Base-by-base conservation (phyloP, 495 filamentous ascomycete genomes). In the Aspergillus conjunctus region DNA sequence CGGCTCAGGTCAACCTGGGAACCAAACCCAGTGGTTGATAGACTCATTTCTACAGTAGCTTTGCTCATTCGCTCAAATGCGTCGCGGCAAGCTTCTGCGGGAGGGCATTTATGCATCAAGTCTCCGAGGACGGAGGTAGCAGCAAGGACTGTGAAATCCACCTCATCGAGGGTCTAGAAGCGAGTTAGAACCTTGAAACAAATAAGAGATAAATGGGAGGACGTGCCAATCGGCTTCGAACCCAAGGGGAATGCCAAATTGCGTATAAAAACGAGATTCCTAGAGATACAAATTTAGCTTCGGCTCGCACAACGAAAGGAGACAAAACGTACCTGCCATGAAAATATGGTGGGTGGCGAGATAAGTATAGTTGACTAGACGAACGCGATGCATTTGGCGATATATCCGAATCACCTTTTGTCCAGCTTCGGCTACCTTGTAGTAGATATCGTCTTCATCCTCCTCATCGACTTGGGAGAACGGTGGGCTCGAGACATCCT, bases 261-360 rank as follows among this genome's bases (percentile, higher is more conserved):
- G 94, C 92, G 70, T 96, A 98, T 6, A 98, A 83, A 71, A 97
- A 98, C 5, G 93, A 94, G 52, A 97, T 96, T 20, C 93, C 86
- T 88, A 59, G 57, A n/a, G n/a, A 11, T 5, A 48, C 14, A 34
- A 20, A 15, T 41, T 73, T 33, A 73, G 56, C 44, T 50, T 39
- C 4, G 17, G 44, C 17, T 59, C 46, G 30, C 30, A 60, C 57
- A 58, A 31, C 57, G 39, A 12, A 12, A 30, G 51, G 4, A 21
- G 39, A 20, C 15, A 20, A 18, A 31, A 18, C 65, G 76, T 79
- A 87, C 87, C 93, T 17, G 93, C 93, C 90, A 97, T 96, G 73
- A 98, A 98, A 17, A 97, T 81, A 73, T 98, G 93, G 71, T 97
- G 93, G 3, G 93, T 97, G n/a, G 93, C 91, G 51, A 98, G 75